phyloP scores from a whole-genome alignment of 1,284 basidiomycete species.

The Fomitopsis pinicola region DNA sequence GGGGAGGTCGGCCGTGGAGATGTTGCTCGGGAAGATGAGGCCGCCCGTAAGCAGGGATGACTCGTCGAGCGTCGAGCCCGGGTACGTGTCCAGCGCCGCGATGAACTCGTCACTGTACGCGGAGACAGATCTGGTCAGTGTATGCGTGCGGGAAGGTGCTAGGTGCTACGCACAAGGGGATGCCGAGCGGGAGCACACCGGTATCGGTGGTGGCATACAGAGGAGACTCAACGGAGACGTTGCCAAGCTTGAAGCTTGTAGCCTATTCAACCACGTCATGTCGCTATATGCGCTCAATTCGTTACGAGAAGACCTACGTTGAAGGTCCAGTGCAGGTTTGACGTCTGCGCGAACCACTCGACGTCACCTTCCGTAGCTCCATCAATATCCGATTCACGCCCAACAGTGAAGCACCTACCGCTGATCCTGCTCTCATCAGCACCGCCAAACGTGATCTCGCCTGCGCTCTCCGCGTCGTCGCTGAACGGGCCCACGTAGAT shows the following conservation, averaged over 20 bases:
- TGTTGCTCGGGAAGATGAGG: conserved; percentile 10
- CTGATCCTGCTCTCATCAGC: conserved; percentile 4
- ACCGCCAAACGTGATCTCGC: conserved; percentile 7
- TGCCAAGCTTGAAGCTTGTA: conserved; percentile 1
- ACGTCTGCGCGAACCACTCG: conserved; percentile 5
- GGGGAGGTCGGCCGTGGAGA: conserved; percentile 2
- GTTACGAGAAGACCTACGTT: not conserved
- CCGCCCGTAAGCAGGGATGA: not conserved
- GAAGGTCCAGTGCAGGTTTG: conserved; percentile 8
- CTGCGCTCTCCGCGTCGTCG: not conserved
- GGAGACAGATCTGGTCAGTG: not conserved
- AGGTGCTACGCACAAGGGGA: not conserved
- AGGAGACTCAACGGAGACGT: not conserved
- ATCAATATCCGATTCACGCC: not conserved
- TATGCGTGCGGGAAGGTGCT: not conserved
- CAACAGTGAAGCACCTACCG: not conserved
- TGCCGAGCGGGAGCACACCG: not conserved
- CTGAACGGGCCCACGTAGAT: conserved; percentile 4
- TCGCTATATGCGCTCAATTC: not conserved
- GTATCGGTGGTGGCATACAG: not conserved
- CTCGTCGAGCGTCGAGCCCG: not conserved
- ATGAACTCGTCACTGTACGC: conserved; percentile 1
- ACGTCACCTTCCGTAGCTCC: conserved; percentile 3
- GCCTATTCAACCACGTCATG: not conserved
- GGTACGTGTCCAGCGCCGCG: not conserved